Evolutionary conservation across 768 basidiomycete genomes (phyloP).

Genomic region (Pleurotus cornucopiae): DNA sequence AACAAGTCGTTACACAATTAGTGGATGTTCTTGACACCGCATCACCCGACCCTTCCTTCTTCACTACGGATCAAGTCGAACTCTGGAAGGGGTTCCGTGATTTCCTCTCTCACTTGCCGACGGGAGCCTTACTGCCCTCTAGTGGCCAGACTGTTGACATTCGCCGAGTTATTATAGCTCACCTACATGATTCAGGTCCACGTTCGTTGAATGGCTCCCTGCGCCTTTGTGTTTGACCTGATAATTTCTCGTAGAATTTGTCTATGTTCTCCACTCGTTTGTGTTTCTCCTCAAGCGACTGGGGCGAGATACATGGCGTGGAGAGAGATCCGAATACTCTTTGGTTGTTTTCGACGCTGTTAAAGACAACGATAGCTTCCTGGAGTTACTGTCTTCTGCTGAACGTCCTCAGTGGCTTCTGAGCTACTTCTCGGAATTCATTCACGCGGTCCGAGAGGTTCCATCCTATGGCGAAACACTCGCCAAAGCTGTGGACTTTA

Average conservation of each 20-base stretch:
- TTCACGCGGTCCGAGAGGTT: conserved; percentile 50
- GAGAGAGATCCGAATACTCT: conserved; percentile 68
- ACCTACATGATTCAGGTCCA: conserved; percentile 54
- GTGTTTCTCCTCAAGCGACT: conserved; percentile 56
- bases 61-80: conserved; percentile 33
- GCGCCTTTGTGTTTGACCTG: conserved; percentile 6
- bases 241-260: conserved; percentile 44
- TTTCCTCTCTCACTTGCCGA: conserved; percentile 53
- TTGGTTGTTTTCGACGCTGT: conserved; percentile 78
- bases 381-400: conserved; percentile 33
- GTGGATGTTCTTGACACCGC: conserved; percentile 23
- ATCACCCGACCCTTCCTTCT: conserved; percentile 10
- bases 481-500: conserved; percentile 65
- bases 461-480: conserved; percentile 60
- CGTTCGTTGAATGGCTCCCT: conserved; percentile 40
- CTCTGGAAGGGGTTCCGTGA: conserved; percentile 49
- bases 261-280: conserved; percentile 53
- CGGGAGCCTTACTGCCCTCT: conserved; percentile 30
- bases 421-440: conserved; percentile 61
- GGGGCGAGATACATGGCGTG: conserved; percentile 59
- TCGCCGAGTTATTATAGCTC: conserved; percentile 51
- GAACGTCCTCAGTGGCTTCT: conserved; percentile 45
- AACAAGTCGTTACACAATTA: conserved; percentile 38
- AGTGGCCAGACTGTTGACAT: conserved; percentile 35
- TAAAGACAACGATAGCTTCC: conserved; percentile 68